These are phyloP conservation scores for Dacryopinax spathularia DNA, from an alignment of 768 basidiomycete genomes.

Conservation along the genomic window DNA sequence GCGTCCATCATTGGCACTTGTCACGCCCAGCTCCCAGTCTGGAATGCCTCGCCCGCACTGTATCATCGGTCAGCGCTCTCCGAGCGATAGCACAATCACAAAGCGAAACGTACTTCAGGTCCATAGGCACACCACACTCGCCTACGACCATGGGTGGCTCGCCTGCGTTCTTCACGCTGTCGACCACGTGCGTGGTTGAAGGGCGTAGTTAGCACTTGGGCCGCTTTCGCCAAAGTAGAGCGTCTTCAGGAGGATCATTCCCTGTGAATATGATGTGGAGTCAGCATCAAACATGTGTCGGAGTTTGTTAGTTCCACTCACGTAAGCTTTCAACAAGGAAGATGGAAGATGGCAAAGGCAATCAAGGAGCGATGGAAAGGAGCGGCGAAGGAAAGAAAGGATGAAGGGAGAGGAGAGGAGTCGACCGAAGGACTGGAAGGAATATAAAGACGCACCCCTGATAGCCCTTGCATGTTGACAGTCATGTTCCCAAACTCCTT, in stretches of 20 bases:
- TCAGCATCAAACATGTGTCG: too few species aligned
- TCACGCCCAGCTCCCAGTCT: slow-evolving; percentile 58
- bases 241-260: slow-evolving; percentile 64
- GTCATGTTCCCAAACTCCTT: slow-evolving; percentile 76
- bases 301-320: too few species aligned
- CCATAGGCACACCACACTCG: slow-evolving; percentile 95
- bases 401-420: neutral
- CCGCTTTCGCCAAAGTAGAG: slow-evolving; percentile 82
- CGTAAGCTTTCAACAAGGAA: too few species aligned
- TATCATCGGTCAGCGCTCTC: too few species aligned
- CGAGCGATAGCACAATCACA: neutral
- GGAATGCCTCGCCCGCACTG: slow-evolving; percentile 59
- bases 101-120: slow-evolving; percentile 62
- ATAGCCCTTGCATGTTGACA: slow-evolving; percentile 85
- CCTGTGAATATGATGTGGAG: slow-evolving; percentile 42
- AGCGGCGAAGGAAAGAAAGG: neutral
- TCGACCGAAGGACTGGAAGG: neutral
- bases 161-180: slow-evolving; percentile 53
- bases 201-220: slow-evolving; percentile 61
- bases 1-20: slow-evolving; percentile 92
- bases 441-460: slow-evolving; percentile 40
- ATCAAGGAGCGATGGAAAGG: too few species aligned
- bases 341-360: too few species aligned
- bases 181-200: slow-evolving; percentile 66
- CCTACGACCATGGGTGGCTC: slow-evolving; percentile 77